phyloP scores from a whole-genome alignment of 192 early-diverging fungal species.

The Kickxella alabastrina region DNA sequence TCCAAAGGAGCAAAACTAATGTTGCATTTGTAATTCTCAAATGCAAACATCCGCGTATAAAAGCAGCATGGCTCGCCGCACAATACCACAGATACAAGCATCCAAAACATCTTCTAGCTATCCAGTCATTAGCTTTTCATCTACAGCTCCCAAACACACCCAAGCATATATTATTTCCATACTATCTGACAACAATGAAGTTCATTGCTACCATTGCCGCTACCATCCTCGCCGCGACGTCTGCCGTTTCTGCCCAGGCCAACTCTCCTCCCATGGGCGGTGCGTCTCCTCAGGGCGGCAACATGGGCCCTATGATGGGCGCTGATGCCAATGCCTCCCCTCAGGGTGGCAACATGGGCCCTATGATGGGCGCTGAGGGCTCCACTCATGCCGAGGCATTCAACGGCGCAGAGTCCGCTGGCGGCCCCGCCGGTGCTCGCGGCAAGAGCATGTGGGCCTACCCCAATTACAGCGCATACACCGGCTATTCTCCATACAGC shows the following conservation, averaged over 20 bases:
- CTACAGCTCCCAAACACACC: no score
- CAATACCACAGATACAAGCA: no score
- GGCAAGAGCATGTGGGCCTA: conserved; percentile 52
- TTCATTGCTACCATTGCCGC: conserved; percentile 20
- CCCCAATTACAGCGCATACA: conserved; percentile 44
- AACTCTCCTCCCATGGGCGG: conserved; percentile 19
- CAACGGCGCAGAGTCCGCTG: conserved; percentile 38
- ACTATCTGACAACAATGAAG: conserved; percentile 18
- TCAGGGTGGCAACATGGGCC: conserved; percentile 13
- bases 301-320: conserved; percentile 25
- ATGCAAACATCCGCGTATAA: no score
- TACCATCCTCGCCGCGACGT: conserved; percentile 21
- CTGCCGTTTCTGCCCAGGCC: conserved; percentile 36
- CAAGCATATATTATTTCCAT: background rate
- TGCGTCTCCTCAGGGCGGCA: conserved; percentile 6
- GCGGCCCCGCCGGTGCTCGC: conserved; percentile 40
- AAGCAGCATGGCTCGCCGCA: no score
- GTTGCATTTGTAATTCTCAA: no score
- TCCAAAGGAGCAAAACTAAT: no score
- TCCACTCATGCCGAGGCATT: conserved; percentile 14
- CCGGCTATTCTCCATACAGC: no score
- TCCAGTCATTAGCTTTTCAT: background rate
- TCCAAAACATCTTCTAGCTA: no score
- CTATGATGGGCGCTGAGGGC: conserved; percentile 30
- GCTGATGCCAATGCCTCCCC: no score